Percentiles rank a stretch among this genome's conserved stretches.
Evolutionary conservation across 2,329 filamentous ascomycete genomes (phyloP).

Genomic region (Aspergillus arachidicola): DNA sequence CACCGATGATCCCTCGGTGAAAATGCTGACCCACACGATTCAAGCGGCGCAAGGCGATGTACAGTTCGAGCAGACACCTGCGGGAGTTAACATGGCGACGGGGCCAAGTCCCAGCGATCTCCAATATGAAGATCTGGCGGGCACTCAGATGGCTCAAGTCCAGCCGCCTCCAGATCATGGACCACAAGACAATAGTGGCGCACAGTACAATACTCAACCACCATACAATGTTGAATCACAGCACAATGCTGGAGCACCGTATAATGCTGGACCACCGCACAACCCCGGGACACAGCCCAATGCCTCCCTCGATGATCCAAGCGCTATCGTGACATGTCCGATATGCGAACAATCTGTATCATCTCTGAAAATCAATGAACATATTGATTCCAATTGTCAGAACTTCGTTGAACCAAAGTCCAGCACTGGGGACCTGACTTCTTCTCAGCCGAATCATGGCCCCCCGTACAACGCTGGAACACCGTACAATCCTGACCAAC

Average conservation of each 20-base stretch:
- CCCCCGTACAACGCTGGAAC: neutral
- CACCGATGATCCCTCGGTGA: slow-evolving; percentile 6
- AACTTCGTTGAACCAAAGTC: slow-evolving; percentile 58
- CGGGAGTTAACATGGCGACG: slow-evolving; percentile 3
- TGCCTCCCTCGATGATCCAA: neutral
- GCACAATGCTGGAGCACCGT: neutral
- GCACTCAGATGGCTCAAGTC: neutral
- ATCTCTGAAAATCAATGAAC: slow-evolving; percentile 73
- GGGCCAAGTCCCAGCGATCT: slow-evolving; percentile 14
- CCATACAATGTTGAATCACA: neutral
- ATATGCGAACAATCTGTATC: slow-evolving; percentile 68
- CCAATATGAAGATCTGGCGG: neutral
- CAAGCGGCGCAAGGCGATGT: slow-evolving; percentile 10
- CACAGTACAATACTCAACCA: neutral
- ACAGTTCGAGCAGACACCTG: slow-evolving; percentile 10
- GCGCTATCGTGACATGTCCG: slow-evolving; percentile 70
- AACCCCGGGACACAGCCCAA: neutral
- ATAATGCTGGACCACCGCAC: neutral
- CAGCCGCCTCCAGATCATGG: neutral
- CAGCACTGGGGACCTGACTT: slow-evolving; percentile 46
- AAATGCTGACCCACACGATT: slow-evolving; percentile 9
- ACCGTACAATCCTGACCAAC: neutral
- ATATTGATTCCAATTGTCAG: slow-evolving; percentile 83
- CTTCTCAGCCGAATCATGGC: slow-evolving; percentile 24
- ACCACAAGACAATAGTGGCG: neutral